Percentiles rank a stretch among this genome's conserved stretches.
These are phyloP conservation scores for Pseudonitzschia multistriata DNA, from an alignment of 108 stramenopile genomes.

Conservation along the genomic window DNA sequence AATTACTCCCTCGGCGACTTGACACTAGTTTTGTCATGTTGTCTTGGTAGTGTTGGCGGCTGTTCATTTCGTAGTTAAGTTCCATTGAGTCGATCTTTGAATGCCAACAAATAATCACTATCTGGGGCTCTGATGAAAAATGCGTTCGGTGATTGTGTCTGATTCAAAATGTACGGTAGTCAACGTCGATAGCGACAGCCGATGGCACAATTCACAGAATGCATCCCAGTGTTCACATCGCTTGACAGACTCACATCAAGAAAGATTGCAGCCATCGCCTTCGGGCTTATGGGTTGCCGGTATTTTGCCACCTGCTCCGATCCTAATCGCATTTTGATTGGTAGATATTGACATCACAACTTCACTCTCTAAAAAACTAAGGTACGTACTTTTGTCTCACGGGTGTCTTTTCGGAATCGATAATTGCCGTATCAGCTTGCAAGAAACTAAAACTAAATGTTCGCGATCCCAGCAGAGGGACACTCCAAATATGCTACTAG, in stretches of 20 bases:
- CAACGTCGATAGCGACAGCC: background rate
- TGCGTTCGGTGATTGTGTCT: background rate
- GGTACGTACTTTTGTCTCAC: background rate
- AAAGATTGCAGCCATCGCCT: background rate
- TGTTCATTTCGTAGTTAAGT: background rate
- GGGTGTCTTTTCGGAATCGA: background rate
- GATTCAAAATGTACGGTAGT: background rate
- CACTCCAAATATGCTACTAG: background rate
- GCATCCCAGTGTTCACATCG: background rate
- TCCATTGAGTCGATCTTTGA: background rate
- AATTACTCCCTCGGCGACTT: constrained; percentile 15
- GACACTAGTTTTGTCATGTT: background rate
- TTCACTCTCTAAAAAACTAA: background rate
- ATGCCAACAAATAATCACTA: too few relatives aligned
- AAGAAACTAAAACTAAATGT: background rate
- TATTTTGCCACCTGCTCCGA: background rate
- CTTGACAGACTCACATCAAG: background rate
- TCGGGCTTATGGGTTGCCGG: background rate
- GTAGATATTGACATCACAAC: constrained; percentile 1
- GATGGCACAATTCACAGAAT: constrained; percentile 1
- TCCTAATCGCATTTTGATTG: background rate
- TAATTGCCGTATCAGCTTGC: background rate
- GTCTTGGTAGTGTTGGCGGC: background rate
- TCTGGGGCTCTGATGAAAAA: too few relatives aligned
- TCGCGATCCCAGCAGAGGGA: too few relatives aligned